Conservation (phyloP, 1,139 yeast genomes). For the Lodderomyces oxycetoniae region DNA sequence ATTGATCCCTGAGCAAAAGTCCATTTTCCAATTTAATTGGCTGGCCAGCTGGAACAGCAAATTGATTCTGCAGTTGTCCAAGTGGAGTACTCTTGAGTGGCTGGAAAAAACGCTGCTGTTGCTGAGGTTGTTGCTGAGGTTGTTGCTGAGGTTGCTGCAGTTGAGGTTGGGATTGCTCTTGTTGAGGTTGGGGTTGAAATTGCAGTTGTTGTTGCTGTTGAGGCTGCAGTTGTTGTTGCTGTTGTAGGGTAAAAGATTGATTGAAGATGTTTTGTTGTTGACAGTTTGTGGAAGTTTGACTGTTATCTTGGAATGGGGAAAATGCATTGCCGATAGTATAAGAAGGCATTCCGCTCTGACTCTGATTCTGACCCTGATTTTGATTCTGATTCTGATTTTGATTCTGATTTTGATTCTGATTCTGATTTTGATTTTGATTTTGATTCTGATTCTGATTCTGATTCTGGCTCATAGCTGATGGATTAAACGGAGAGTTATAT, state of each 20-base stretch:
- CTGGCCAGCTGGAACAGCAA: conserved; percentile 3
- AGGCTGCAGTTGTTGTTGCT: conserved; percentile 8
- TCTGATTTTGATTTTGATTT: too few relatives aligned
- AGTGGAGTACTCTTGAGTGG: not conserved
- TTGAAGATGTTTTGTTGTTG: conserved; percentile 3
- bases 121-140: conserved; percentile 7
- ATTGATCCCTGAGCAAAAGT: conserved; percentile 45
- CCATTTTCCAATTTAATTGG: conserved; percentile 51
- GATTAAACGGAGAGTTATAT: conserved; percentile 10
- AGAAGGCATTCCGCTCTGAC: conserved; percentile 1
- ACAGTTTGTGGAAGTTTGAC: not conserved
- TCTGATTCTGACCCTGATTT: too few relatives aligned
- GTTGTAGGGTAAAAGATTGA: too few relatives aligned
- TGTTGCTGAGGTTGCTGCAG: conserved; percentile 4
- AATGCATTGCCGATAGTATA: conserved; percentile 5
- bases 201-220: conserved; percentile 7
- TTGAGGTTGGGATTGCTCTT: conserved; percentile 8
- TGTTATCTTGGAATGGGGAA: conserved; percentile 5
- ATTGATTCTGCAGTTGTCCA: not conserved
- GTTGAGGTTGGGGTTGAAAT: conserved; percentile 6
- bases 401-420: too few relatives aligned
- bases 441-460: too few relatives aligned
- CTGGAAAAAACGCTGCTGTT: conserved; percentile 4
- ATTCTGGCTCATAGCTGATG: conserved; percentile 1
- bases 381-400: too few relatives aligned